phyloP scores from a whole-genome alignment of 768 basidiomycete species.

The Phanerochaete sordida region DNA sequence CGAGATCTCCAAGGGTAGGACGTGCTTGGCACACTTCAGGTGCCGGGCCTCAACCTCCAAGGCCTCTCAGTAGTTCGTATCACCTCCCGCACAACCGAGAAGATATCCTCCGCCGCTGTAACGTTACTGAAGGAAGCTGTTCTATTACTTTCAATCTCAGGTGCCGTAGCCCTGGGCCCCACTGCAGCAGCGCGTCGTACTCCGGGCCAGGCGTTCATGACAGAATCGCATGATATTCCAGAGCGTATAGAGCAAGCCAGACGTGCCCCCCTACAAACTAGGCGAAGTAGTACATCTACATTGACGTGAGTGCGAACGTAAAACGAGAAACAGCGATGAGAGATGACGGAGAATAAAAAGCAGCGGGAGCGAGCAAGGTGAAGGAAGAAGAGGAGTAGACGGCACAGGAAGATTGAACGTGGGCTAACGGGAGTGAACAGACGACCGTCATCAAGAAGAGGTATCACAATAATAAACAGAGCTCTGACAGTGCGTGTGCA shows the following conservation, averaged over 20 bases:
- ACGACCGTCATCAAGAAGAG: constrained; percentile 13
- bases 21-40: no score
- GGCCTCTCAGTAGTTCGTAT: no score
- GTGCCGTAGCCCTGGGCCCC: no score
- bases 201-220: no score
- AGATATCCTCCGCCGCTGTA: no score
- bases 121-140: no score
- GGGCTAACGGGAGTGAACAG: constrained; percentile 8
- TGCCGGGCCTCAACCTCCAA: no score
- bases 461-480: constrained; percentile 11
- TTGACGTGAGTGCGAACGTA: constrained; percentile 12
- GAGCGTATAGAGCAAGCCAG: constrained; percentile 11
- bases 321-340: constrained; percentile 2
- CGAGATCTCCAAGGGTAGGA: no score
- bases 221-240: constrained; percentile 16
- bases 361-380: constrained; percentile 2
- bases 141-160: no score
- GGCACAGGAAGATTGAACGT: neutral
- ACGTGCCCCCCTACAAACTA: constrained; percentile 10
- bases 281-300: constrained; percentile 18
- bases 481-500: constrained; percentile 5
- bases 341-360: neutral
- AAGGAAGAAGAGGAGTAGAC: constrained; percentile 2
- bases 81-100: no score
- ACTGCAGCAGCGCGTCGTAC: no score